Conservation (phyloP, 2,329 filamentous ascomycete genomes). For the Fusarium tuaranense region DNA sequence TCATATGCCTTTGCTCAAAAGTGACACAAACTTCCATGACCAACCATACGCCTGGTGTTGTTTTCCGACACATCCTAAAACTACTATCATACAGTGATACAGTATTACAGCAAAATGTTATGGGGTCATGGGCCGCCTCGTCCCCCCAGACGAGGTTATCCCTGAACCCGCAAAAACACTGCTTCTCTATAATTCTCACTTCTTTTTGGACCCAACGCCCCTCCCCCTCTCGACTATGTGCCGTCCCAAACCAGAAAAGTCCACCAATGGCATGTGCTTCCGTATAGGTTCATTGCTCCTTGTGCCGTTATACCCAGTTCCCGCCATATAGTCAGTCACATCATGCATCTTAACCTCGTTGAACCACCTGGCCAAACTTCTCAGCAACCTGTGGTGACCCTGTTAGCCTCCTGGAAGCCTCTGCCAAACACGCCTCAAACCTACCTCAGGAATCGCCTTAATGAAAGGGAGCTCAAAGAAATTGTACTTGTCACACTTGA, state of each 20-base stretch:
- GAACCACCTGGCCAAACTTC: conserved; percentile 51
- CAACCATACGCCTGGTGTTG: conserved; percentile 43
- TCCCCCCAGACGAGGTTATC: conserved; percentile 45
- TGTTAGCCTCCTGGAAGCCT: conserved; percentile 16
- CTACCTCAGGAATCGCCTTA: conserved; percentile 88
- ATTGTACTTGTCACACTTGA: conserved; percentile 90
- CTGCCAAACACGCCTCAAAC: conserved; percentile 16
- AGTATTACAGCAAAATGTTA: conserved; percentile 48
- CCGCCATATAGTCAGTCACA: conserved; percentile 6
- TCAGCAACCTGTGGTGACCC: conserved; percentile 48
- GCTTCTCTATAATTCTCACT: conserved; percentile 45
- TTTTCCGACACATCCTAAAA: conserved; percentile 43
- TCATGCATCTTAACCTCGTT: conserved; percentile 44
- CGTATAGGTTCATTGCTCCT: conserved; percentile 25
- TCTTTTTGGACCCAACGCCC: conserved; percentile 44
- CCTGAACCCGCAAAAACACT: conserved; percentile 25
- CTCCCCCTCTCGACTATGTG: conserved; percentile 36
- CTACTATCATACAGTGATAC: conserved; percentile 54
- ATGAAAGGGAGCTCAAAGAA: conserved; percentile 96
- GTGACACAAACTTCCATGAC: conserved; percentile 23
- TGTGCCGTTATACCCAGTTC: conserved; percentile 27
- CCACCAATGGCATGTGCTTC: conserved; percentile 31
- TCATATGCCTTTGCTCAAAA: background rate
- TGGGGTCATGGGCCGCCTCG: conserved; percentile 21
- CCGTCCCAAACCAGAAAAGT: conserved; percentile 40